Conservation (phyloP, 1,284 basidiomycete species). For the Boletus semigastroideus region DNA sequence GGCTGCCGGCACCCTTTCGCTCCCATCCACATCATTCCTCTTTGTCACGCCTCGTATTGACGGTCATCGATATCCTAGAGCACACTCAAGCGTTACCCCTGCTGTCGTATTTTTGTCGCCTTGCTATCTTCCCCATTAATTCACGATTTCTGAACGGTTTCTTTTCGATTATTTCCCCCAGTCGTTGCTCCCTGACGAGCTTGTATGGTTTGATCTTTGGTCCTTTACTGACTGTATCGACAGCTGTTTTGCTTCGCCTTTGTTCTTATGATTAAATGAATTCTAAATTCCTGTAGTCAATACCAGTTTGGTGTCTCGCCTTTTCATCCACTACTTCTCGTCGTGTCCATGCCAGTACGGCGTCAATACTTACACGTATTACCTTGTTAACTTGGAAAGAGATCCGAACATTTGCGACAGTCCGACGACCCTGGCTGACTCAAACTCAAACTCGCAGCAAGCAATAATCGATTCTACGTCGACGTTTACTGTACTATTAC, state of each 20-base stretch:
- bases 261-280: constrained; percentile 22
- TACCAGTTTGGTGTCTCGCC: background rate
- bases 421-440: too few species aligned
- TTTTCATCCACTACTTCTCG: background rate
- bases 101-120: constrained; percentile 15
- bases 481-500: constrained; percentile 9
- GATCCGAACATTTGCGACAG: too few species aligned
- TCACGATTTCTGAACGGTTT: constrained; percentile 3
- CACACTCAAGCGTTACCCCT: constrained; percentile 17
- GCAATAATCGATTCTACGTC: background rate
- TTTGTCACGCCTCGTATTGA: constrained; percentile 5
- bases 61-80: constrained; percentile 26
- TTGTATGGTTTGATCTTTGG: constrained; percentile 7
- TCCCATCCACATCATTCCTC: constrained; percentile 4
- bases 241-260: constrained; percentile 13
- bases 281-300: constrained; percentile 7
- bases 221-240: constrained; percentile 27
- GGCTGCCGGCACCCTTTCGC: constrained; percentile 25
- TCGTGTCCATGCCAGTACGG: background rate
- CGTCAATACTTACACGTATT: background rate
- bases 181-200: constrained; percentile 2
- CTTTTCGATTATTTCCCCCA: constrained; percentile 10
- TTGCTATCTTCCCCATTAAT: constrained; percentile 16
- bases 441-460: background rate
- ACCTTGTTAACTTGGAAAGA: too few species aligned